Percentiles rank a stretch among this genome's conserved stretches.
Conservation (phyloP, 2,329 filamentous ascomycete species). For the Calonectria crousiana region DNA sequence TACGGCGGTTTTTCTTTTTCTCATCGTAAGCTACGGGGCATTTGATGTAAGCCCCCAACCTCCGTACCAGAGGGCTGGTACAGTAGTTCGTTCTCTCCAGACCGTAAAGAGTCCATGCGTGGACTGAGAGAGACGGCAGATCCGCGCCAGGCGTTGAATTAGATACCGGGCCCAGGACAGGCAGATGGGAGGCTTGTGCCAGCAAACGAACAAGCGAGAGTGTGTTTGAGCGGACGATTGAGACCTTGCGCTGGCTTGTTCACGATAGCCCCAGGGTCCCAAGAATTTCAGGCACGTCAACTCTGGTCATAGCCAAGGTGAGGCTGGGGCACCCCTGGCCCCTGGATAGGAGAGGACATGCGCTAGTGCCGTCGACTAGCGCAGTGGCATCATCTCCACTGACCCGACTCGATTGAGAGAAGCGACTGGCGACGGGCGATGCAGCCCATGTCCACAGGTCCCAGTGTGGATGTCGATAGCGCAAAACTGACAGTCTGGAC, state of each 20-base stretch:
- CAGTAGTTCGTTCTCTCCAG: neutral
- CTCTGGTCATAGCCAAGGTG: constrained; percentile 6
- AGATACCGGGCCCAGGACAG: neutral
- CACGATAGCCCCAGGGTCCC: neutral
- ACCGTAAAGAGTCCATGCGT: constrained; percentile 1
- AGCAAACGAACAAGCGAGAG: neutral
- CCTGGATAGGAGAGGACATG: constrained; percentile 13
- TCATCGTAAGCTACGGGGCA: neutral
- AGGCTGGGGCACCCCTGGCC: constrained; percentile 27
- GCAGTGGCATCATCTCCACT: constrained; percentile 31
- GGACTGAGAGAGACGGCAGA: constrained; percentile 7
- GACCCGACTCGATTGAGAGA: constrained; percentile 21
- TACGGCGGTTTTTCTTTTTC: neutral
- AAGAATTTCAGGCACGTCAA: constrained; percentile 15
- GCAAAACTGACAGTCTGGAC: constrained; percentile 34
- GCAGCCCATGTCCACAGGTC: constrained; percentile 24
- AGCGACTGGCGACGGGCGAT: constrained; percentile 21
- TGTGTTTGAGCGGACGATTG: neutral
- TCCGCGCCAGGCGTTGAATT: constrained; percentile 2
- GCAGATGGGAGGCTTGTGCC: neutral
- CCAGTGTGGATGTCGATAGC: constrained; percentile 28
- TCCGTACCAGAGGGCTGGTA: neutral
- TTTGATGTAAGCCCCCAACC: neutral
- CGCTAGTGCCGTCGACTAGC: constrained; percentile 30
- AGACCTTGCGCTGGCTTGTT: neutral